These are phyloP conservation scores for Penicillium psychrofluorescens DNA, from an alignment of 495 filamentous ascomycete genomes.

Conservation along the genomic window DNA sequence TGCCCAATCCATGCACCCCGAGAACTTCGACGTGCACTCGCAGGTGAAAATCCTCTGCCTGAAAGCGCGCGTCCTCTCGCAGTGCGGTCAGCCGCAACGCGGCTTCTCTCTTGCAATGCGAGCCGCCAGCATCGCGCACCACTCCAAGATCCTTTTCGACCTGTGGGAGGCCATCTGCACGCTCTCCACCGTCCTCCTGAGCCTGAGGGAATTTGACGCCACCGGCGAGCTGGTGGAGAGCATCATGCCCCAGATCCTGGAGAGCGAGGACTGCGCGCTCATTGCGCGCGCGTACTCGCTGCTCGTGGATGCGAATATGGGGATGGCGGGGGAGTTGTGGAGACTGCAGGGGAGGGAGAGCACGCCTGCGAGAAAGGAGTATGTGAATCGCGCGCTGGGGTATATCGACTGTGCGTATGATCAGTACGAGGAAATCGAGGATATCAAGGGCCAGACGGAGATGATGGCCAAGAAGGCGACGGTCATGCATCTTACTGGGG, in stretches of 20 bases:
- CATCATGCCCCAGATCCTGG: conserved; percentile 75
- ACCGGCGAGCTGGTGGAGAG: conserved; percentile 59
- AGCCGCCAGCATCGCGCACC: conserved; percentile 70
- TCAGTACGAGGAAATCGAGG: conserved; percentile 66
- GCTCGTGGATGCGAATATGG: conserved; percentile 81
- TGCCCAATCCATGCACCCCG: conserved; percentile 55
- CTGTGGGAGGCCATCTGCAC: conserved; percentile 73
- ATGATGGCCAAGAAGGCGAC: conserved; percentile 84
- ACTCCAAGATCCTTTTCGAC: conserved; percentile 60
- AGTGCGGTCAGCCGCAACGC: conserved; percentile 63
- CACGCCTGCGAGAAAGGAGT: conserved; percentile 40
- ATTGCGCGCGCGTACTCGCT: conserved; percentile 62
- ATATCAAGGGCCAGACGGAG: conserved; percentile 68
- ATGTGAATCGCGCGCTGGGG: conserved; percentile 56
- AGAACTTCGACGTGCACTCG: conserved; percentile 66
- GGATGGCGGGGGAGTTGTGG: conserved; percentile 56
- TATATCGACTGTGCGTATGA: conserved; percentile 61
- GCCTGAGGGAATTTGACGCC: conserved; percentile 67
- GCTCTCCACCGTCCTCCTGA: conserved; percentile 61
- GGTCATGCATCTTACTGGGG: conserved; percentile 67
- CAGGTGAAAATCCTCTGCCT: conserved; percentile 67
- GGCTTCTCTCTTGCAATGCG: conserved; percentile 79
- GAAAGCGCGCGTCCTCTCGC: conserved; percentile 69
- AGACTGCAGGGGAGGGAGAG: conserved; percentile 12
- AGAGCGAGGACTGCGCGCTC: conserved; percentile 60